phyloP scores from a whole-genome alignment of 805 yeast genomes.

The Alloascoidea africana region DNA sequence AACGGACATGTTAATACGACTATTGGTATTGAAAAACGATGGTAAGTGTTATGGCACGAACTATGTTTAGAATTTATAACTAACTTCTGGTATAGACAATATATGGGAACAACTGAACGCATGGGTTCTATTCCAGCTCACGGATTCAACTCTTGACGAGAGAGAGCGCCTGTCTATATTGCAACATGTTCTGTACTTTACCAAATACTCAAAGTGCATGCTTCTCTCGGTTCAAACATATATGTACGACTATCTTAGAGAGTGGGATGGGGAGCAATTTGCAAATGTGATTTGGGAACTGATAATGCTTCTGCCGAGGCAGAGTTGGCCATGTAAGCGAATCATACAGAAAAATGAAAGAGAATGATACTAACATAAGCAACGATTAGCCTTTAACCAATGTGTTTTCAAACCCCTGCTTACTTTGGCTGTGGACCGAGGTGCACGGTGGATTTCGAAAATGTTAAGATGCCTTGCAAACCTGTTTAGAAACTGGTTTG shows the following conservation, averaged over 20 bases:
- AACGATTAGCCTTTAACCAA: background rate
- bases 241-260: background rate
- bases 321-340: background rate
- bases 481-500: conserved; percentile 1
- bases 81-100: background rate
- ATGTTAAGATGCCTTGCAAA: background rate
- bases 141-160: background rate
- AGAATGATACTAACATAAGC: too few relatives aligned
- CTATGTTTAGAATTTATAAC: background rate
- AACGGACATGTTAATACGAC: background rate
- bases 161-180: background rate
- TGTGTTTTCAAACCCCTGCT: background rate
- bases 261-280: conserved; percentile 2
- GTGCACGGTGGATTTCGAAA: background rate
- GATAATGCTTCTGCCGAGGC: background rate
- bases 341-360: too few relatives aligned
- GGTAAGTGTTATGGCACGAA: background rate
- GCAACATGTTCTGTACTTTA: background rate
- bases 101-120: background rate
- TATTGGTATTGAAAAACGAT: background rate
- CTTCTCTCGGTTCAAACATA: conserved; percentile 1
- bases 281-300: conserved; percentile 1
- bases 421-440: background rate
- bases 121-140: conserved; percentile 1
- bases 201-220: conserved; percentile 1